A percentile compares a stretch with the other conserved stretches of the same genome.
Conservation (phyloP, 225 moss, liverwort and hornwort species). For the Sphagnum contortum region DNA sequence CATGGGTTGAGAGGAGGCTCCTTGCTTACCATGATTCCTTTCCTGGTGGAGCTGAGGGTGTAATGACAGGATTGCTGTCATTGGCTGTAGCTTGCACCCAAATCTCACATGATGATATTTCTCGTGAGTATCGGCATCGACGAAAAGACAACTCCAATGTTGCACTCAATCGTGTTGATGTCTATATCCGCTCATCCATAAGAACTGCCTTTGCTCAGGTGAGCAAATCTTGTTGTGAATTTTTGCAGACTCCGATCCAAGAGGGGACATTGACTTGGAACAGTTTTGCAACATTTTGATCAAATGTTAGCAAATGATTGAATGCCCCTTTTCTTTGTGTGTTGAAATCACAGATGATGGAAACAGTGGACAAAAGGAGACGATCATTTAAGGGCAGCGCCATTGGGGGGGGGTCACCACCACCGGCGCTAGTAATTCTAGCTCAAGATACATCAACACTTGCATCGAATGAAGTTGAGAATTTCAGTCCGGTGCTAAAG, state of each 20-base stretch:
- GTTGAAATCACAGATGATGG: constrained; percentile 46
- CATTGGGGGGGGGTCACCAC: constrained; percentile 14
- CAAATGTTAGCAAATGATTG: neutral
- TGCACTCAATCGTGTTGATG: constrained; percentile 64
- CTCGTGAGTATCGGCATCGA: constrained; percentile 43
- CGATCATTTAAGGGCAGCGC: constrained; percentile 36
- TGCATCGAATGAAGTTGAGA: constrained; percentile 61
- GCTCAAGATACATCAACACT: constrained; percentile 72
- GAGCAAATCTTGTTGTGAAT: neutral
- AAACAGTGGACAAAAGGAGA: constrained; percentile 51
- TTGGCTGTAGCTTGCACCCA: constrained; percentile 55
- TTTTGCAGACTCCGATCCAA: too few relatives aligned
- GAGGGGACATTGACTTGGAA: too few relatives aligned
- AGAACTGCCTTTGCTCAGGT: constrained; percentile 77
- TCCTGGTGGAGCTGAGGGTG: constrained; percentile 64
- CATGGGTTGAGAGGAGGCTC: constrained; percentile 79
- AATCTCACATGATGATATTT: constrained; percentile 45
- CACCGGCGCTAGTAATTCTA: constrained; percentile 54
- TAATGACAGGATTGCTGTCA: constrained; percentile 65
- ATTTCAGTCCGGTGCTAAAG: constrained; percentile 67
- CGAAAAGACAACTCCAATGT: constrained; percentile 45
- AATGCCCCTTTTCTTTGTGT: too few relatives aligned
- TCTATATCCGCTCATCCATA: constrained; percentile 76
- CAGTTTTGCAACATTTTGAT: too few relatives aligned
- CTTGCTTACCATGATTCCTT: constrained; percentile 78